These are phyloP conservation scores for Fusarium napiforme DNA, from an alignment of 2,329 filamentous ascomycete genomes.

Conservation along the genomic window DNA sequence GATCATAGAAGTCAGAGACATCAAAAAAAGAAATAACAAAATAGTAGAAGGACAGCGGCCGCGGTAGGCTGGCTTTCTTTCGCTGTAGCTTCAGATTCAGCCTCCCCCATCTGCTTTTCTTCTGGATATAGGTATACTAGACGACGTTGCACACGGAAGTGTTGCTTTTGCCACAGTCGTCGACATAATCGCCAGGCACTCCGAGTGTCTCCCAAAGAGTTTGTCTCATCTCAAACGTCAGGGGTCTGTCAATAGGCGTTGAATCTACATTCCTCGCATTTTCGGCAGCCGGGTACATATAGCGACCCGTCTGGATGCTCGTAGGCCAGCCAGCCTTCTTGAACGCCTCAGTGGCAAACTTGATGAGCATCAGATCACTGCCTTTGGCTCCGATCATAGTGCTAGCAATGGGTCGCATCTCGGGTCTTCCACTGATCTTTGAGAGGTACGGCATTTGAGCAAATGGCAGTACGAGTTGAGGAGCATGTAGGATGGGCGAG, in stretches of 20 bases:
- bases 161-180: no score
- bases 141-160: no score
- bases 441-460: not conserved
- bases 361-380: not conserved
- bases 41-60: not conserved
- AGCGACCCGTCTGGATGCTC: not conserved
- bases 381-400: not conserved
- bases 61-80: not conserved
- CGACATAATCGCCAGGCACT: no score
- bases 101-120: no score
- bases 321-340: rapidly evolving
- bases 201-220: no score
- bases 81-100: no score
- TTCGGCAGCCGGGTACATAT: rapidly evolving
- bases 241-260: rapidly evolving
- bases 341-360: rapidly evolving
- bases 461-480: not conserved
- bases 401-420: not conserved
- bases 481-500: not conserved
- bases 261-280: not conserved
- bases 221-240: not conserved
- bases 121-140: no score
- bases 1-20: not conserved
- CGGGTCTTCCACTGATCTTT: not conserved
- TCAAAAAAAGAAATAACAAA: no score